phyloP scores from a whole-genome alignment of 495 filamentous ascomycete species.

The Chaetomium cochliodes region DNA sequence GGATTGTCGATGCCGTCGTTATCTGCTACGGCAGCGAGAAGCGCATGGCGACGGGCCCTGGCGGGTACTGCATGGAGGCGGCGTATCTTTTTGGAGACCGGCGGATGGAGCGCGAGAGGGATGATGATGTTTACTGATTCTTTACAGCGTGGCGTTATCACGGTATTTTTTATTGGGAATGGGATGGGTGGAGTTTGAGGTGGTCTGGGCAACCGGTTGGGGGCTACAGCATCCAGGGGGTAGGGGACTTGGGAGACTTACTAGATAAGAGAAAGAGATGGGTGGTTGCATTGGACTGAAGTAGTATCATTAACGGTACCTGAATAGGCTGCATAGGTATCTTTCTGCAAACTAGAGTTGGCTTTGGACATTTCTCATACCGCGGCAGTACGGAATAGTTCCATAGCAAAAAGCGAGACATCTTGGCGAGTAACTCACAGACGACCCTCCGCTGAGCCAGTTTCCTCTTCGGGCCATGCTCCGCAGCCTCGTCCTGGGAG shows the following conservation, averaged over 20 bases:
- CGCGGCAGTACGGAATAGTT: background rate
- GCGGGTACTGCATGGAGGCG: constrained; percentile 85
- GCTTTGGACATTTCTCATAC: background rate
- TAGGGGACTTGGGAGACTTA: background rate
- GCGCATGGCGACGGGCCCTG: constrained; percentile 60
- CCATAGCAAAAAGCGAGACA: too few species aligned
- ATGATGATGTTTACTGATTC: constrained; percentile 38
- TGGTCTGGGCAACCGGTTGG: constrained; percentile 1
- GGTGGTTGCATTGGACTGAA: constrained; percentile 5
- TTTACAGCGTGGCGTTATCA: constrained; percentile 25
- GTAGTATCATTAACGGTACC: background rate
- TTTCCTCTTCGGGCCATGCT: too few species aligned
- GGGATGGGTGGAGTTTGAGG: constrained; percentile 2
- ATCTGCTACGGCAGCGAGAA: constrained; percentile 93
- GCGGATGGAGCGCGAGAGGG: constrained; percentile 31
- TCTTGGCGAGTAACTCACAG: background rate
- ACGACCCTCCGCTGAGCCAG: background rate
- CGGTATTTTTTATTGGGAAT: background rate
- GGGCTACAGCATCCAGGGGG: background rate
- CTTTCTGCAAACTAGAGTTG: background rate
- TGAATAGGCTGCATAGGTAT: constrained; percentile 7
- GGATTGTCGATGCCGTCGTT: constrained; percentile 86
- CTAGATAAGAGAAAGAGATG: background rate
- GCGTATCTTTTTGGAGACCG: constrained; percentile 74
- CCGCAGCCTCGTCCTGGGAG: too few species aligned